These are phyloP conservation scores for Penicillium goetzii DNA, from an alignment of 495 filamentous ascomycete species.

Conservation along the genomic window DNA sequence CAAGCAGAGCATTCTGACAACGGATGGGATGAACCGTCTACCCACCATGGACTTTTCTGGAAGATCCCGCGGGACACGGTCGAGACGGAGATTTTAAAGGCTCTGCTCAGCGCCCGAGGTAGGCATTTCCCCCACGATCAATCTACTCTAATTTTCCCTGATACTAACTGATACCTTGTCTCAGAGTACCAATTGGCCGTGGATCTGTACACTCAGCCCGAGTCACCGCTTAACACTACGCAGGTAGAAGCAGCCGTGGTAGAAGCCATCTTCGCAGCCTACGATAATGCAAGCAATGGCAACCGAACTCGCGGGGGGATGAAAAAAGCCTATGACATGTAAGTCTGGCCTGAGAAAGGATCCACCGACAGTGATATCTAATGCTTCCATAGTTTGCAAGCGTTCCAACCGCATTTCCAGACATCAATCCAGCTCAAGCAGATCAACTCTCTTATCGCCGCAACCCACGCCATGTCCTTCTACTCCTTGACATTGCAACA, in stretches of 20 bases:
- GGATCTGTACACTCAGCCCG: slow-evolving; percentile 64
- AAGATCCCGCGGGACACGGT: slow-evolving; percentile 63
- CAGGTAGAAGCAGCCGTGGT: slow-evolving; percentile 68
- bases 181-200: slow-evolving; percentile 70
- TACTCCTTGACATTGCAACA: slow-evolving; percentile 90
- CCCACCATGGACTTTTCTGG: slow-evolving; percentile 69
- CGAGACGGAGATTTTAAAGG: slow-evolving; percentile 76
- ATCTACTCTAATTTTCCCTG: too few species aligned
- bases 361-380: slow-evolving; percentile 9
- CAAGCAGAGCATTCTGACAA: slow-evolving; percentile 51
- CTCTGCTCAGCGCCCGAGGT: slow-evolving; percentile 71
- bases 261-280: slow-evolving; percentile 69
- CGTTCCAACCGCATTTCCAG: slow-evolving; percentile 68
- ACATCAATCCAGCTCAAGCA: slow-evolving; percentile 58
- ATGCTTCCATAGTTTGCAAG: slow-evolving; percentile 57
- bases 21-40: slow-evolving; percentile 27
- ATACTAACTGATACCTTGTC: slow-evolving; percentile 18
- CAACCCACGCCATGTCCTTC: slow-evolving; percentile 84
- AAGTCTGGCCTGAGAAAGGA: slow-evolving; percentile 36
- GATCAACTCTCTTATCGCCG: slow-evolving; percentile 71
- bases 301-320: slow-evolving; percentile 81
- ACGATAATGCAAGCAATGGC: slow-evolving; percentile 90
- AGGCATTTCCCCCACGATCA: slow-evolving; percentile 26
- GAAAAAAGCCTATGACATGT: slow-evolving; percentile 84
- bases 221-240: slow-evolving; percentile 51